These are phyloP conservation scores for Plasmodium knowlesi DNA, from an alignment of 169 alveolate genomes.

Conservation along the genomic window DNA sequence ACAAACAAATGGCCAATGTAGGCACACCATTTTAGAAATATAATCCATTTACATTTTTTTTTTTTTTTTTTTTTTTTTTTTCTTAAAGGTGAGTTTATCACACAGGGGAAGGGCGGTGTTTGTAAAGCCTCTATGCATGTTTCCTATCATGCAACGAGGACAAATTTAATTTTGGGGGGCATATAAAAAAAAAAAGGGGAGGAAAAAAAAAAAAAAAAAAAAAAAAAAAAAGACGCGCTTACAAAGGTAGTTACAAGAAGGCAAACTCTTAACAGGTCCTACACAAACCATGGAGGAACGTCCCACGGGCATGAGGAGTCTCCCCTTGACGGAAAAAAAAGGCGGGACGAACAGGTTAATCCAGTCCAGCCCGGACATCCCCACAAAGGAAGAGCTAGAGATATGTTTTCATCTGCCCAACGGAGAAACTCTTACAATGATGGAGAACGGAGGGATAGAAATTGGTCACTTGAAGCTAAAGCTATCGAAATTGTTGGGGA, in stretches of 20 bases:
- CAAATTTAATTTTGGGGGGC: background rate
- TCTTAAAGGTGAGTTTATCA: background rate
- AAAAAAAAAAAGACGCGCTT: constrained; percentile 2
- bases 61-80: no score
- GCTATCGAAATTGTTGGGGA: constrained; percentile 7
- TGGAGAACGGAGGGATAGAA: constrained; percentile 34
- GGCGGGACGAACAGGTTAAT: background rate
- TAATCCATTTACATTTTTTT: background rate
- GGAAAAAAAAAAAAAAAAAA: no score
- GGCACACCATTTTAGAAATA: background rate
- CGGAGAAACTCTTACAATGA: background rate
- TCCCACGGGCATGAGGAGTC: constrained; percentile 6
- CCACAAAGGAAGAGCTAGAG: background rate
- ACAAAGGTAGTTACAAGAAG: background rate
- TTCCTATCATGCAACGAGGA: background rate
- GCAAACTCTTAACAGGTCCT: background rate
- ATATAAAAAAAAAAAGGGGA: no score
- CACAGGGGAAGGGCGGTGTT: background rate
- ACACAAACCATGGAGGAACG: constrained; percentile 11
- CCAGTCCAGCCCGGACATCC: background rate
- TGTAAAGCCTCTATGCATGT: background rate
- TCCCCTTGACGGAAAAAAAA: background rate
- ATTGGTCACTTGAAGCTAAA: constrained; percentile 30
- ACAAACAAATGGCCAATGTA: background rate
- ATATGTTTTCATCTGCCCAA: constrained; percentile 26